Base-by-base conservation (phyloP, 805 yeast species). In the Starmera pachycereana region DNA sequence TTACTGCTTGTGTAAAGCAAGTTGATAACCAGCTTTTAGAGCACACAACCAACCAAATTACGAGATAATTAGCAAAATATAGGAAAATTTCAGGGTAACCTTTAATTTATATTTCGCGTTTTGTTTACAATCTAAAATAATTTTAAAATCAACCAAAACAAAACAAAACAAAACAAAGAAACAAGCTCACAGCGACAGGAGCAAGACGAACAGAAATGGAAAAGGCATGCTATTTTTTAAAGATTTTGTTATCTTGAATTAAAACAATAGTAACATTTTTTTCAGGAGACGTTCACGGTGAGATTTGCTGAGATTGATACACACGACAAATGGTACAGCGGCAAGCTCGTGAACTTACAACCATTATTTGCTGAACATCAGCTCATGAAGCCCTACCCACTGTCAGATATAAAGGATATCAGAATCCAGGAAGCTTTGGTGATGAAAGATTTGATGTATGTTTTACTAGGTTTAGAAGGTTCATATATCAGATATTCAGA, bases 381-480 rank as follows among this genome's bases (percentile, higher is more conserved):
- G 12, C 63, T 63, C 44, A 50, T 63, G 25, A 62, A 61, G 38
- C 65, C 74, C 11, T 65, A 60, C 41, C 71, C 79, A 2, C 54
- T 78, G 29, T 66, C 66, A 37, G 72, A 64, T 39, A 54, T 71
- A 33, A 54, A 52, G n/a, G 74, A 72, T 29, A 53, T 68, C 4
- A 65, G 71, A 37, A 68, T 71, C 4, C 95, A 87, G 54, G 95
- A 88, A 54, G 79, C 84, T 0, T 66, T 79, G 22, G 69, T 92
- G 1, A 65, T 82, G 12, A 68, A 74, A 42, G 98, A 90, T 56
- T 54, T 88, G 9, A 51, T 87, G 16, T 71, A 70, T 49, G 80
- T 84, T 1, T 56, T 92, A 12, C 49, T 78, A 29, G 94, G 94
- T 0, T 59, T 71, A 25, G 95, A 88, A 56, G 97, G 97, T 1